Conservation (phyloP, 306 rosid genomes). For the Rubus parviflorus region DNA sequence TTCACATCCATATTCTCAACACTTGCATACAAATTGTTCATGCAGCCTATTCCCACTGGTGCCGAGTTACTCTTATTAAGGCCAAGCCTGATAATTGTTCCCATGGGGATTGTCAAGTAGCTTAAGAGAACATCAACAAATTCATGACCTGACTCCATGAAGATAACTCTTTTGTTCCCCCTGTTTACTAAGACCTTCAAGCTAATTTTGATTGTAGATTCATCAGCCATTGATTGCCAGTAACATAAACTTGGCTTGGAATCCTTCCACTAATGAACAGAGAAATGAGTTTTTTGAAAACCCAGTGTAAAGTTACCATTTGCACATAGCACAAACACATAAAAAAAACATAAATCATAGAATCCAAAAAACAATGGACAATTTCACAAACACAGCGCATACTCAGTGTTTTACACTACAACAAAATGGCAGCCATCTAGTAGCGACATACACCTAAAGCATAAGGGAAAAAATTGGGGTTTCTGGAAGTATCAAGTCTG, state of each 20-base stretch:
- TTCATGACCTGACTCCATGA: neutral
- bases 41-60: neutral
- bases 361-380: neutral
- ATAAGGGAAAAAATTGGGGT: neutral
- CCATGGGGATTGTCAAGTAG: slow-evolving; percentile 23
- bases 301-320: neutral
- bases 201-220: neutral
- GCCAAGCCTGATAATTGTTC: slow-evolving; percentile 1
- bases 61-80: neutral
- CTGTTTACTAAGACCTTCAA: slow-evolving; percentile 17
- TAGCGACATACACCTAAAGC: neutral
- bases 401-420: neutral
- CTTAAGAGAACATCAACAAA: slow-evolving; percentile 18
- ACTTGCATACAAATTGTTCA: slow-evolving; percentile 20
- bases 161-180: slow-evolving; percentile 13
- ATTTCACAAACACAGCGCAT: neutral
- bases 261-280: neutral
- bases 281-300: neutral
- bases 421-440: neutral
- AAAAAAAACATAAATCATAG: neutral
- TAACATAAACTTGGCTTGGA: neutral
- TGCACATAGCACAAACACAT: neutral
- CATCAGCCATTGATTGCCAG: neutral
- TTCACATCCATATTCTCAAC: neutral
- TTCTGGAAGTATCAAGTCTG: neutral